These are phyloP conservation scores for Polytolypa hystricis DNA, from an alignment of 2,329 filamentous ascomycete genomes.

Conservation along the genomic window DNA sequence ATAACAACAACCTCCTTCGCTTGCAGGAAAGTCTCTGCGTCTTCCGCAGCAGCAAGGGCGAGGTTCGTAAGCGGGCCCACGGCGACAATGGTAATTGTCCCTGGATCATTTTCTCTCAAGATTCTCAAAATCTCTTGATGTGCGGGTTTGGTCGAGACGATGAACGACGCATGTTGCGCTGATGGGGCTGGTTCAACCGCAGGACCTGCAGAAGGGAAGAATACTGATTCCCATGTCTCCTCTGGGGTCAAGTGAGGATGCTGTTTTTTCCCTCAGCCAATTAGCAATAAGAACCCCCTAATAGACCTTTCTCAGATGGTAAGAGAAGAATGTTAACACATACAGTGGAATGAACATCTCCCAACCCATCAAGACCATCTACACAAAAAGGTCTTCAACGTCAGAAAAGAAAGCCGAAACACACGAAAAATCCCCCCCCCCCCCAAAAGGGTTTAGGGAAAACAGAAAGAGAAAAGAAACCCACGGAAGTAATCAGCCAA, in stretches of 20 bases:
- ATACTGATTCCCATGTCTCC: constrained; percentile 64
- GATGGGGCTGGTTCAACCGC: constrained; percentile 38
- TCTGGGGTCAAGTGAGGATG: constrained; percentile 63
- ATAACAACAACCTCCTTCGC: constrained; percentile 90
- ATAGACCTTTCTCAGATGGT: neutral
- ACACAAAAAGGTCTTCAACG: constrained; percentile 8
- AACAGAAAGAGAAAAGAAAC: constrained; percentile 20
- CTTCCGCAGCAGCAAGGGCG: constrained; percentile 75
- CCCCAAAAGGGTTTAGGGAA: neutral
- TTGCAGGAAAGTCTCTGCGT: constrained; percentile 77
- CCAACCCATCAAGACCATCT: constrained; percentile 69
- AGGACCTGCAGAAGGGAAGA: constrained; percentile 38
- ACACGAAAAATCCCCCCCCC: constrained; percentile 3
- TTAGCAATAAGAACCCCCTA: constrained; percentile 12
- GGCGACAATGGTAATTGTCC: constrained; percentile 81
- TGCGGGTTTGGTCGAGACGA: constrained; percentile 59
- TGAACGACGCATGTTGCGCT: constrained; percentile 49
- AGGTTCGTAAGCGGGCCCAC: constrained; percentile 90
- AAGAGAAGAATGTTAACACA: constrained; percentile 8
- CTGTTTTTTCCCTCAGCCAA: constrained; percentile 22
- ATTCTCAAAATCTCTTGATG: constrained; percentile 85
- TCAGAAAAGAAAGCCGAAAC: neutral
- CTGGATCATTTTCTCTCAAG: constrained; percentile 65
- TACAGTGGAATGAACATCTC: constrained; percentile 54
- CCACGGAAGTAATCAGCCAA: constrained; percentile 80